phyloP scores from a whole-genome alignment of 106 monocot genomes.

The Platanthera guangdongensis region DNA sequence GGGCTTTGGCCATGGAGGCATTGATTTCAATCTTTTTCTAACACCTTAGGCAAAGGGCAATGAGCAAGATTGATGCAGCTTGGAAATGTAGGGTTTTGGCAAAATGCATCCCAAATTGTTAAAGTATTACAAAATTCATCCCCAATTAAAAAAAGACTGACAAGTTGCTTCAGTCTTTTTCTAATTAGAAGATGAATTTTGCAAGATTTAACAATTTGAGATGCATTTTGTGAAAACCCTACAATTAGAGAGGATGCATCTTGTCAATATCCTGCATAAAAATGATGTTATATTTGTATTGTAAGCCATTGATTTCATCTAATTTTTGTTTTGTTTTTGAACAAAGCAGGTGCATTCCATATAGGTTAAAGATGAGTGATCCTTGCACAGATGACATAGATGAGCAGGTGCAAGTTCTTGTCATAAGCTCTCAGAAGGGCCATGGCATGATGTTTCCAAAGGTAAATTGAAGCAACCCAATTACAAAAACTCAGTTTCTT shows the following conservation, averaged over 20 bases:
- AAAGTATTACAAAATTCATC: too few relatives aligned
- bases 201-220: too few relatives aligned
- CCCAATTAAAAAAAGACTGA: too few relatives aligned
- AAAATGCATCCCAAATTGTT: too few relatives aligned
- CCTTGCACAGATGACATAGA: constrained; percentile 12
- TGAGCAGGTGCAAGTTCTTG: constrained; percentile 43
- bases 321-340: background rate
- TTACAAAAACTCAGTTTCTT: background rate
- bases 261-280: too few relatives aligned
- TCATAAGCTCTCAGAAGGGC: constrained; percentile 63
- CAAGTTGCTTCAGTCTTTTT: too few relatives aligned
- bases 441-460: constrained; percentile 67
- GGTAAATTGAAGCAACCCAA: constrained; percentile 18
- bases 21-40: background rate
- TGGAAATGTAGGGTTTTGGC: too few relatives aligned
- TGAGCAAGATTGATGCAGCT: too few relatives aligned
- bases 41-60: background rate
- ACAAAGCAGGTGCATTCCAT: constrained; percentile 56
- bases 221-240: too few relatives aligned
- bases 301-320: background rate
- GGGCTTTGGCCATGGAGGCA: background rate
- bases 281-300: background rate
- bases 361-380: constrained; percentile 22
- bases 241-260: too few relatives aligned
- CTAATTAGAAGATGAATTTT: too few relatives aligned